These are phyloP conservation scores for Claviceps sp. DNA, from an alignment of 2,329 filamentous ascomycete genomes.

Conservation along the genomic window DNA sequence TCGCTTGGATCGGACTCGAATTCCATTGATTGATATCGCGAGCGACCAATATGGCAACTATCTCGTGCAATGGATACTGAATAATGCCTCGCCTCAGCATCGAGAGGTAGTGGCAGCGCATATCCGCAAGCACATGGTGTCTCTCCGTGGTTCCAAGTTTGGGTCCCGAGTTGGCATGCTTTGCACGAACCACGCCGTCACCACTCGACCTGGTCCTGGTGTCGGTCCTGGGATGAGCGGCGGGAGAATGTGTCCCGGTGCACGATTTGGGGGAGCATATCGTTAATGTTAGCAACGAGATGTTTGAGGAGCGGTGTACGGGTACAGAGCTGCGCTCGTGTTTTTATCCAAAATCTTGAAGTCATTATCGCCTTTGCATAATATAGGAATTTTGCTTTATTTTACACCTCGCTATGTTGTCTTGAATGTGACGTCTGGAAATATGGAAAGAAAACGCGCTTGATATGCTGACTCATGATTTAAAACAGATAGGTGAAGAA, in stretches of 20 bases:
- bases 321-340: background rate
- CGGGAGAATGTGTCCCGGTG: slow-evolving; percentile 40
- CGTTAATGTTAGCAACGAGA: slow-evolving; percentile 30
- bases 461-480: background rate
- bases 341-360: slow-evolving; percentile 6
- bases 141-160: slow-evolving; percentile 93
- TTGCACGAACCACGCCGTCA: slow-evolving; percentile 85
- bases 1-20: slow-evolving; percentile 78
- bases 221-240: slow-evolving; percentile 50
- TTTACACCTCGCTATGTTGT: slow-evolving; percentile 1
- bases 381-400: slow-evolving; percentile 10
- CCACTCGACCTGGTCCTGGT: slow-evolving; percentile 78
- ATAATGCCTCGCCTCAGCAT: slow-evolving; percentile 74
- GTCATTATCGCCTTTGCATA: slow-evolving; percentile 9
- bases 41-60: slow-evolving; percentile 99
- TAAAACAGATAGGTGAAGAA: background rate
- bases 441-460: background rate
- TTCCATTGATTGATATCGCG: slow-evolving; percentile 94
- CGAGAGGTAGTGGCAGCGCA: slow-evolving; percentile 87
- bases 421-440: background rate
- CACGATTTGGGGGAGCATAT: slow-evolving; percentile 45
- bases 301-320: background rate
- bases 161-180: slow-evolving; percentile 98
- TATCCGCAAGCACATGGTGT: slow-evolving; percentile 99
- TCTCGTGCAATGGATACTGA: slow-evolving; percentile 91